Evolutionary conservation across 345 rosid species (phyloP), one percentile per base, ranked within the genome.

Genomic region (Bruguiera parviflora): DNA sequence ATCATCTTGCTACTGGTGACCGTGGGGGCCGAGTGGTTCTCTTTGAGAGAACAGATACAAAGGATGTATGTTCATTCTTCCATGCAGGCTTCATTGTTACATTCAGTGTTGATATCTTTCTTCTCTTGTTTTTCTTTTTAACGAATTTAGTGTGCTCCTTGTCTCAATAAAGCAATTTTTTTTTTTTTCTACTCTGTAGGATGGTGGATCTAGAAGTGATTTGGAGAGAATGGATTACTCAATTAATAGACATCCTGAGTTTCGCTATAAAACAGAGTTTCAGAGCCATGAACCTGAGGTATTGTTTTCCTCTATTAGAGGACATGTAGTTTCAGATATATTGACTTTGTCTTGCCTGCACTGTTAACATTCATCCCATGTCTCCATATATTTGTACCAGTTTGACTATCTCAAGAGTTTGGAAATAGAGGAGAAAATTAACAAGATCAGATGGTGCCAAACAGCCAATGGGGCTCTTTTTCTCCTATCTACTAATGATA

Each of bases 261-360:
- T 90, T 71, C 85, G 94, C 53, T 93, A 90, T 67, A 90, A 89
- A 79, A 89, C 97, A 33, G 98, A 93, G 66, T 93, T 89, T 81
- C 98, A 93, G 75, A 93, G 98, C 79, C 98, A 93, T 71, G 98
- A 90, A 75, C 94, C 97, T 9, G 96, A 91, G 97, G 97, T 93
- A 74, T 71, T 60, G 59, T 25, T 51, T 67, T 69, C 61, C 25
- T 3, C 52, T 31, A 16, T 47, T 65, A 18, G 29, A 6, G 49
- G 18, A 8, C 16, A 3, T 56, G 16, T 24, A 56, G 2, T 27
- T 55, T 56, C 29, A 9, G 13, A 56, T 56, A 22, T 24, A 15
- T 27, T 11, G 28, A 56, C 18, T 56, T 10, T 55, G 4, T 24
- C 28, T 56, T 56, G 7, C 59, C 31, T 15, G 16, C 16, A 24